phyloP scores from a whole-genome alignment of 495 filamentous ascomycete species.

The Venustampulla echinocandica region DNA sequence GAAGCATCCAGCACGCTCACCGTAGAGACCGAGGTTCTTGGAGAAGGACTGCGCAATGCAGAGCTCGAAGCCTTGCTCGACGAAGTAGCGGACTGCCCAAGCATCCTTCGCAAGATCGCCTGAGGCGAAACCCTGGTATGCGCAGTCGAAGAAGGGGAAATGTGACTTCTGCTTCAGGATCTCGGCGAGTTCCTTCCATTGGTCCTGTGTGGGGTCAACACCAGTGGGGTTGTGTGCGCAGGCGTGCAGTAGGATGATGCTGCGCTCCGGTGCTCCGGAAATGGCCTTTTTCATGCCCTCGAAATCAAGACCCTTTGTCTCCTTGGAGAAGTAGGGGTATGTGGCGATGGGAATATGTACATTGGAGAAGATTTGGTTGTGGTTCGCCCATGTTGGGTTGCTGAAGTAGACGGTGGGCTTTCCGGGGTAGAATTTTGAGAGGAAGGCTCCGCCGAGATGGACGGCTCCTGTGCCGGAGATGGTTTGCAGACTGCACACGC shows the following conservation, averaged over 20 bases:
- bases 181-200: constrained; percentile 84
- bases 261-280: constrained; percentile 58
- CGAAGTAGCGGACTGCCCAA: constrained; percentile 86
- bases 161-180: constrained; percentile 66
- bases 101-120: constrained; percentile 79
- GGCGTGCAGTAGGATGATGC: constrained; percentile 86
- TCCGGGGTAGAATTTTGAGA: constrained; percentile 64
- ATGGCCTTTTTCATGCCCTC: constrained; percentile 71
- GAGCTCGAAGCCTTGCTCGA: constrained; percentile 91
- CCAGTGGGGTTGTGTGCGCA: constrained; percentile 98
- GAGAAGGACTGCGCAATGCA: constrained; percentile 94
- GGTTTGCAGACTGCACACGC: constrained; percentile 66
- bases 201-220: constrained; percentile 86
- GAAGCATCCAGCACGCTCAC: constrained; percentile 92
- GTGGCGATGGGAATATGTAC: constrained; percentile 65
- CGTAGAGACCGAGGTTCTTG: constrained; percentile 98
- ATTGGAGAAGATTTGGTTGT: constrained; percentile 97
- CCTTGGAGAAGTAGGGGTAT: constrained; percentile 87
- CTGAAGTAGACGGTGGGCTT: constrained; percentile 77
- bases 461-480: constrained; percentile 91
- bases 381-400: constrained; percentile 95
- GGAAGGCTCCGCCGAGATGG: constrained; percentile 81
- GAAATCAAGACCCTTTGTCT: constrained; percentile 88
- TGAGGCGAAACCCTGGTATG: constrained; percentile 97
- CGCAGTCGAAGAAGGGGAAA: constrained; percentile 98